Evolutionary conservation across 2,329 filamentous ascomycete genomes (phyloP).

Genomic region (Lasiodiplodia sp.): DNA sequence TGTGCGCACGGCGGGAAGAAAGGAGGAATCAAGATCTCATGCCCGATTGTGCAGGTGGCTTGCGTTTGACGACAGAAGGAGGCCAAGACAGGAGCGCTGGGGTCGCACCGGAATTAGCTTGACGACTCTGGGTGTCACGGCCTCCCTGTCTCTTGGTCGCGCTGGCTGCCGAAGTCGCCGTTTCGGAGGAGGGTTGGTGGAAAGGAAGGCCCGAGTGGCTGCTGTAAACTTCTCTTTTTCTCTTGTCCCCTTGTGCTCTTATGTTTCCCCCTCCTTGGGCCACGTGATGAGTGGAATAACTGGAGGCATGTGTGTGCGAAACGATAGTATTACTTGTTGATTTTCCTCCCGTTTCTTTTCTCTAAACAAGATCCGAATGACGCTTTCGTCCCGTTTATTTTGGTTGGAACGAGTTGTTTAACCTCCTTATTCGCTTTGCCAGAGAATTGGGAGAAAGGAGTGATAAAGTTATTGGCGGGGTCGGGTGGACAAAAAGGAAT

Average conservation of each 20-base stretch:
- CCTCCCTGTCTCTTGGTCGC: slow-evolving; percentile 1
- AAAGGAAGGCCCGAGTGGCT: slow-evolving; percentile 1
- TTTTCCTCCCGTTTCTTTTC: neutral
- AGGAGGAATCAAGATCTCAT: slow-evolving; percentile 5
- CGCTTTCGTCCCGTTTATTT: neutral
- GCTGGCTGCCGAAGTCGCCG: neutral
- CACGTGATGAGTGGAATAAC: neutral
- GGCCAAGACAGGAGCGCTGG: neutral
- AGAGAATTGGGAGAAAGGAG: neutral
- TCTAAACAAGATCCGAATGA: neutral
- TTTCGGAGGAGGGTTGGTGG: neutral
- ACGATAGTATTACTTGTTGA: neutral
- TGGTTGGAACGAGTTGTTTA: neutral
- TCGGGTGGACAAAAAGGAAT: neutral
- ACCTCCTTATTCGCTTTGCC: neutral
- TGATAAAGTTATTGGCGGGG: neutral
- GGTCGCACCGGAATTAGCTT: neutral
- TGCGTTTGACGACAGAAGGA: neutral
- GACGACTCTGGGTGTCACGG: slow-evolving; percentile 1
- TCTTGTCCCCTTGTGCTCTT: neutral
- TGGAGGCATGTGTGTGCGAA: neutral
- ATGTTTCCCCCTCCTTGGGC: neutral
- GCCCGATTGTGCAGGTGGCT: neutral
- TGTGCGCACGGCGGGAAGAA: neutral
- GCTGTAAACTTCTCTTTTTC: slow-evolving; percentile 8